Conservation (phyloP, 164 flowering plant genomes). For the Hamamelis virginiana region DNA sequence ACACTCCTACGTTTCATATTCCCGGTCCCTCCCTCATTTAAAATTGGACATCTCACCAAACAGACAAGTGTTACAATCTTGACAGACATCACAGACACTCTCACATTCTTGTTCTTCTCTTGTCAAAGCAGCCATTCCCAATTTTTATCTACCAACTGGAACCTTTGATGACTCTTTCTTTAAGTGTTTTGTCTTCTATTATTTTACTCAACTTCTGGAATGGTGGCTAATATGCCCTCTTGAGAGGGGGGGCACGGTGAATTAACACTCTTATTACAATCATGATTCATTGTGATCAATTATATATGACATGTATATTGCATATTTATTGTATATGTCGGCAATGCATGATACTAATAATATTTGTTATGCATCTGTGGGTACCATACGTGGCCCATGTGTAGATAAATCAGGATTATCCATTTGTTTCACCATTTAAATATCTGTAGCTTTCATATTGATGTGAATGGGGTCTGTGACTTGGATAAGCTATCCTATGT, state of each 20-base stretch:
- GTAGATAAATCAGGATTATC: not conserved
- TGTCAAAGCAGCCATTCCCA: not conserved
- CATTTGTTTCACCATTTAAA: not conserved
- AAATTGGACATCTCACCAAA: slow-evolving; percentile 23
- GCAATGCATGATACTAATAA: not conserved
- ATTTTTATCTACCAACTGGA: not conserved
- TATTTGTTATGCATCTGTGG: not conserved
- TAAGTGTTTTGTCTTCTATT: not conserved
- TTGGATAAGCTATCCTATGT: not conserved
- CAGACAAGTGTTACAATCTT: not conserved
- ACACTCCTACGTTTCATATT: not conserved
- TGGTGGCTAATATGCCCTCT: not conserved
- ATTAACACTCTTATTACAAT: not conserved
- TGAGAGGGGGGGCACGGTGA: slow-evolving; percentile 1
- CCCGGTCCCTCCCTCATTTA: not conserved
- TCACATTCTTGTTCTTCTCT: slow-evolving; percentile 10
- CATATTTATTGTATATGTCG: slow-evolving; percentile 1
- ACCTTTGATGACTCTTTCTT: not conserved
- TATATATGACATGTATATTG: not conserved
- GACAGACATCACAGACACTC: slow-evolving; percentile 7
- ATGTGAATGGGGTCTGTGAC: not conserved
- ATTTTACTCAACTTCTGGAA: not conserved
- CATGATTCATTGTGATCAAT: not conserved
- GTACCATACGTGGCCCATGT: not conserved
- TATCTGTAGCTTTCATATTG: not conserved